Evolutionary conservation across 768 basidiomycete genomes (phyloP).

Genomic region (Suillus decipiens): DNA sequence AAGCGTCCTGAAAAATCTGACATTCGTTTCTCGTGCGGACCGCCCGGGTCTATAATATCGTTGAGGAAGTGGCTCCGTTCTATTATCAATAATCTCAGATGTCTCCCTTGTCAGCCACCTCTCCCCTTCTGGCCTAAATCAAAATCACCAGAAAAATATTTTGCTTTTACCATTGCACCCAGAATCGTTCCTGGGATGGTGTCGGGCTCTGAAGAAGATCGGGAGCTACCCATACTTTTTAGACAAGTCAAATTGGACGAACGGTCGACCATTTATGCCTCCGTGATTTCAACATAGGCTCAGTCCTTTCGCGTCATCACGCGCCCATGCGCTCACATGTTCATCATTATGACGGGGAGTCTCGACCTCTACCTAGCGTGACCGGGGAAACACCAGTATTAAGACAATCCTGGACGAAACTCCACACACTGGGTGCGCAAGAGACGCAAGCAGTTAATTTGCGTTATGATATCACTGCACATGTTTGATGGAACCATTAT

Average conservation of each 20-base stretch:
- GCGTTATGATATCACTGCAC: not conserved
- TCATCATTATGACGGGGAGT: not conserved
- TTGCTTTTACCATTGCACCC: not conserved
- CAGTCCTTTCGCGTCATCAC: not conserved
- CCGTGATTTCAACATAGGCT: not conserved
- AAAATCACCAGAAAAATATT: not conserved
- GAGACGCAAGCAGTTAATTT: not conserved
- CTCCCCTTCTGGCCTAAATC: not conserved
- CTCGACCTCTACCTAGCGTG: not conserved
- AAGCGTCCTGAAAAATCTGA: not conserved
- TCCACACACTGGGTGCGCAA: not conserved
- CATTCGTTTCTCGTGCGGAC: not conserved
- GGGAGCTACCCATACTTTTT: not conserved
- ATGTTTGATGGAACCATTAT: not conserved
- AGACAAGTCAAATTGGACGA: not conserved
- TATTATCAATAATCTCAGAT: not conserved
- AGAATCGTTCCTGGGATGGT: not conserved
- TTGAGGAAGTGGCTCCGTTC: not conserved
- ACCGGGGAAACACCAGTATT: not conserved
- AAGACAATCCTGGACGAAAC: not conserved
- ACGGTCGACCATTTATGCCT: not conserved
- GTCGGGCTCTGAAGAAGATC: not conserved
- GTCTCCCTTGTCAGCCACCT: not conserved
- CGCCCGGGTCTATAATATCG: not conserved
- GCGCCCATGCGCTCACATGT: not conserved